These are phyloP conservation scores for Oldenlandia corymbosa DNA, from an alignment of 257 asterid genomes.

Conservation along the genomic window DNA sequence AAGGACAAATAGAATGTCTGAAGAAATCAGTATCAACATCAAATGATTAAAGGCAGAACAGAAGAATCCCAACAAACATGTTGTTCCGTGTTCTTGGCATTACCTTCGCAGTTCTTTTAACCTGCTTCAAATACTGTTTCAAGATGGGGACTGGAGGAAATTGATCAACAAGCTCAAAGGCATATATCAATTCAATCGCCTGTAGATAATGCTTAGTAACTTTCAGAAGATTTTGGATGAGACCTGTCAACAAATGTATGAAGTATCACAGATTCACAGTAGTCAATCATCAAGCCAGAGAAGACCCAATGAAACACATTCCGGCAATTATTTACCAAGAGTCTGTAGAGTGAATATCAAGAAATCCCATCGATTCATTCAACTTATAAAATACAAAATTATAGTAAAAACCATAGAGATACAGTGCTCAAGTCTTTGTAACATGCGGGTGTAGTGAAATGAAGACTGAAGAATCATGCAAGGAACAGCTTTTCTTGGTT, in stretches of 20 bases:
- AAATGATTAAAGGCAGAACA: constrained; percentile 2
- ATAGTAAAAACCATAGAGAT: too few relatives aligned
- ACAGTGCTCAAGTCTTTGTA: too few relatives aligned
- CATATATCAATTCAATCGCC: constrained; percentile 18
- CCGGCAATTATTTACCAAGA: not conserved
- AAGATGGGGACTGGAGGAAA: constrained; percentile 21
- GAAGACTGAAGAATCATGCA: too few relatives aligned
- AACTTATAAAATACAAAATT: too few relatives aligned
- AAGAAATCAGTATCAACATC: not conserved
- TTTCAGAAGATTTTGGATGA: constrained; percentile 14
- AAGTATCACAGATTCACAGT: not conserved
- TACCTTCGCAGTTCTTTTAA: not conserved
- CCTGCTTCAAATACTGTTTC: constrained; percentile 14
- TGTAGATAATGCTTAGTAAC: constrained; percentile 6
- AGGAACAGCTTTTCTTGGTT: too few relatives aligned
- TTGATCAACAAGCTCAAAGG: constrained; percentile 21
- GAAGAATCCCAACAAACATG: constrained; percentile 15
- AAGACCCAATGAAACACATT: not conserved
- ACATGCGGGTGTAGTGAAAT: too few relatives aligned
- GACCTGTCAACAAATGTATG: constrained; percentile 12
- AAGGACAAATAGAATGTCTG: not conserved
- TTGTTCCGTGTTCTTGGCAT: not conserved
- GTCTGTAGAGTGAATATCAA: not conserved
- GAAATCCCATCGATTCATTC: not conserved
- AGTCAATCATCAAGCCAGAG: not conserved